Percentiles rank a stretch among this genome's conserved stretches.
Evolutionary conservation across 1,139 yeast species (phyloP).

Genomic region (Yamadazyma conglobata): DNA sequence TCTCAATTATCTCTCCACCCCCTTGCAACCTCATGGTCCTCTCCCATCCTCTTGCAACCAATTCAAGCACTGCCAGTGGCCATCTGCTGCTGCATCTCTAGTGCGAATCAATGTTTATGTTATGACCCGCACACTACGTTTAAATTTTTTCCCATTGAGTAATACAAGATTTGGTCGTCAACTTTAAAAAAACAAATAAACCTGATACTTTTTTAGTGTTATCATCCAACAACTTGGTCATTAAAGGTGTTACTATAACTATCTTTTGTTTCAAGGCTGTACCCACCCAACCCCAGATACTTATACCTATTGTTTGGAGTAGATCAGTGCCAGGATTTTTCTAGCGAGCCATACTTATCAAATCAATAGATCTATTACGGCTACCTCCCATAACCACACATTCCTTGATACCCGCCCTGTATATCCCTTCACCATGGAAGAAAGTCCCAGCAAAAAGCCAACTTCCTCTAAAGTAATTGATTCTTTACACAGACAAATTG

Average conservation of each 20-base stretch:
- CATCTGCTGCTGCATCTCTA: too few species aligned
- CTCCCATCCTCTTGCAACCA: too few species aligned
- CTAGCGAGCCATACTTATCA: too few species aligned
- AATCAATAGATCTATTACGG: too few species aligned
- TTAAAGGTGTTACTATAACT: slow-evolving; percentile 5
- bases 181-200: slow-evolving; percentile 4
- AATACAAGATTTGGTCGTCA: slow-evolving; percentile 2
- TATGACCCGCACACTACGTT: slow-evolving; percentile 1
- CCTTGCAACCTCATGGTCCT: too few species aligned
- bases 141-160: not conserved
- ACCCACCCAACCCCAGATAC: too few species aligned
- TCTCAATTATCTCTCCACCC: too few species aligned
- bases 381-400: too few species aligned
- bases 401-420: not conserved
- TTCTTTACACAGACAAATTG: slow-evolving; percentile 52
- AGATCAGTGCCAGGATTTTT: too few species aligned
- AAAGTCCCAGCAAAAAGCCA: slow-evolving; percentile 24
- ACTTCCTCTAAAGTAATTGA: slow-evolving; percentile 55
- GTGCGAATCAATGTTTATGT: too few species aligned
- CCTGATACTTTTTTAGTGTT: not conserved
- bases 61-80: too few species aligned
- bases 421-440: slow-evolving; percentile 11
- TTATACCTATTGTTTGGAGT: too few species aligned
- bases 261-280: slow-evolving; percentile 5
- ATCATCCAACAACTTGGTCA: slow-evolving; percentile 4